Evolutionary conservation across 139 green algal species (phyloP).

Genomic region (Zygnema cylindricum): DNA sequence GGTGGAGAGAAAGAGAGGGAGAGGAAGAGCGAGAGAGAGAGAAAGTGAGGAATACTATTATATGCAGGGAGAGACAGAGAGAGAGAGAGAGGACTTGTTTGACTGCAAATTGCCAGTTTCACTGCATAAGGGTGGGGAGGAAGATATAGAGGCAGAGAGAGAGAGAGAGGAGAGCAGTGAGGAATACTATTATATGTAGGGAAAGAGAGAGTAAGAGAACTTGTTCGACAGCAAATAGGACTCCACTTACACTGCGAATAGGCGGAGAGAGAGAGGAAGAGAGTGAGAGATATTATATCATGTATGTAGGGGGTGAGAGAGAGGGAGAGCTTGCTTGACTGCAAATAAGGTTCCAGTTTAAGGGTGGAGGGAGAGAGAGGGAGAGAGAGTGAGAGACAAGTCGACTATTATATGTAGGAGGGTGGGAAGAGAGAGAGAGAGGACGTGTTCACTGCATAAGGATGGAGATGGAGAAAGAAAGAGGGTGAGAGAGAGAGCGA

Average conservation of each 20-base stretch:
- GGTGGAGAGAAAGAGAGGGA: background rate
- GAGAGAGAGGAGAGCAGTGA: too few relatives aligned
- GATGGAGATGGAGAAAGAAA: background rate
- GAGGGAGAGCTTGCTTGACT: too few relatives aligned
- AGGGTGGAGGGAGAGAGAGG: background rate
- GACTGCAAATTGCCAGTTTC: too few relatives aligned
- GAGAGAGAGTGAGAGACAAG: background rate
- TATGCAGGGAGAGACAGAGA: background rate
- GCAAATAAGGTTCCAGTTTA: too few relatives aligned
- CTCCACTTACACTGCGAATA: constrained; percentile 20
- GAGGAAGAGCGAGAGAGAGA: background rate
- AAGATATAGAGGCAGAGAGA: background rate
- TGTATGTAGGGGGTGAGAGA: background rate
- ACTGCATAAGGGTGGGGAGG: too few relatives aligned
- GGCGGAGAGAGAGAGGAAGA: background rate
- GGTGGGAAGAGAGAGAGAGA: background rate
- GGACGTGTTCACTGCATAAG: too few relatives aligned
- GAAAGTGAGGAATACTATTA: background rate
- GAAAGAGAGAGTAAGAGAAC: too few relatives aligned
- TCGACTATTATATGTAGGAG: background rate
- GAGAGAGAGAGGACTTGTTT: background rate
- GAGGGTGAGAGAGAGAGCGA: background rate
- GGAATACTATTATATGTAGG: too few relatives aligned
- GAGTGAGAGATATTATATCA: background rate
- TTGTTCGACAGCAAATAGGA: constrained; percentile 44